Evolutionary conservation across 257 asterid species (phyloP), one percentile per base, ranked within the genome.

Genomic region (Parsonsia alboflavescens): DNA sequence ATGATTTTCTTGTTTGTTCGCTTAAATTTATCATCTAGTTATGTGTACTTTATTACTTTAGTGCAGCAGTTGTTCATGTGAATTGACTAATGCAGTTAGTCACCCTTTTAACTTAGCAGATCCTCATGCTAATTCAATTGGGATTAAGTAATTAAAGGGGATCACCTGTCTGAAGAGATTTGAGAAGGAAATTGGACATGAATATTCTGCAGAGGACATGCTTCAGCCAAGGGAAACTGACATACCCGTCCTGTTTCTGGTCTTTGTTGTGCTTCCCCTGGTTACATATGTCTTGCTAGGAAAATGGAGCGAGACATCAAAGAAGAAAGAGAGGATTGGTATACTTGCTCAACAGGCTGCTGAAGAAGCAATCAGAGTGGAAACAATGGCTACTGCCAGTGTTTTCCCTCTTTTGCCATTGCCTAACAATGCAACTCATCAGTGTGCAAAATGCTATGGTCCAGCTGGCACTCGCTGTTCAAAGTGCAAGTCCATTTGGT

Each of bases 181-280:
- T 73, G 76, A 36, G 73, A 61, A 76, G 87, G 76, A 45, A 76
- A 45, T 82, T 79, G 89, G 91, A 78, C 85, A 91, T 91, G 87
- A 91, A 80, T 87, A 81, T 87, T 86, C 83, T 85, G 79, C 85
- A 78, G 82, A 76, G 90, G 93, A 83, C 84, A 91, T 91, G 97
- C 95, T 91, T 74, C 86, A 82, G 84, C 96, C 91, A 86, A 91
- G 88, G 84, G 90, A 81, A 87, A 85, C 89, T 82, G 90, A 91
- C 82, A 66, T 87, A 78, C 88, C 88, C 17, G 89, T 82, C 76
- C 79, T 89, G 66, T 83, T 90, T 79, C 79, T 90, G 74, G 82
- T 89, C 84, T 84, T 91, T 58, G 83, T 91, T 61, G 87, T 89
- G 88, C 87, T 91, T 90, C 96, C 96, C 84, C 83, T 91, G 71